Percentiles rank a stretch among this genome's conserved stretches.
phyloP scores from a whole-genome alignment of 208 protist genomes.

The Wallacemonas sp. region DNA sequence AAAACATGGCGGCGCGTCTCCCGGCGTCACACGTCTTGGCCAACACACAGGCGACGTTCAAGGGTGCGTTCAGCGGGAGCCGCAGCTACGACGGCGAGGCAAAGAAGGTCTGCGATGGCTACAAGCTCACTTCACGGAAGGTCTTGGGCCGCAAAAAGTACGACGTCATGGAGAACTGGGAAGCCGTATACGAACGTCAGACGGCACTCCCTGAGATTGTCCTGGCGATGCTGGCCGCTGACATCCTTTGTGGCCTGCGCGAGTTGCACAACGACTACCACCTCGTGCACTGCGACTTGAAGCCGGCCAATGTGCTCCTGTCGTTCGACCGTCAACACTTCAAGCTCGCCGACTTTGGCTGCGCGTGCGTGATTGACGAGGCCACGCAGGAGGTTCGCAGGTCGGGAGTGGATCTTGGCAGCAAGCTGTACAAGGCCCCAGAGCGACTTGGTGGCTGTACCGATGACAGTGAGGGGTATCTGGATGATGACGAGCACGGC shows the following conservation, averaged over 20 bases:
- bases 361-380: constrained; percentile 69
- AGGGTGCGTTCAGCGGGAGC: constrained; percentile 9
- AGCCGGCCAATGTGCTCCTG: constrained; percentile 96
- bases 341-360: constrained; percentile 90
- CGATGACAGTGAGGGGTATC: constrained; percentile 16
- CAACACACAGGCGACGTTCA: constrained; percentile 71
- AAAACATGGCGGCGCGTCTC: constrained; percentile 78
- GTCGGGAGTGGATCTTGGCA: constrained; percentile 65
- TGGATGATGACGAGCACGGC: constrained; percentile 2
- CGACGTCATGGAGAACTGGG: constrained; percentile 67
- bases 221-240: constrained; percentile 99
- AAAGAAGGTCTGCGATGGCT: not conserved
- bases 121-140: constrained; percentile 43
- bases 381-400: constrained; percentile 38
- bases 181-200: constrained; percentile 94
- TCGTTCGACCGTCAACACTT: constrained; percentile 67
- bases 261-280: constrained; percentile 85
- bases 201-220: constrained; percentile 99
- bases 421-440: constrained; percentile 88
- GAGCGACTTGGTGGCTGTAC: constrained; percentile 47
- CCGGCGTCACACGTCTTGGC: constrained; percentile 63
- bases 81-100: constrained; percentile 10
- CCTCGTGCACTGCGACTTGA: constrained; percentile 97
- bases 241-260: constrained; percentile 82
- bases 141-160: constrained; percentile 62